Evolutionary conservation across 345 rosid genomes (phyloP), one percentile per base, ranked within the genome.

Genomic region (Lumnitzera racemosa): DNA sequence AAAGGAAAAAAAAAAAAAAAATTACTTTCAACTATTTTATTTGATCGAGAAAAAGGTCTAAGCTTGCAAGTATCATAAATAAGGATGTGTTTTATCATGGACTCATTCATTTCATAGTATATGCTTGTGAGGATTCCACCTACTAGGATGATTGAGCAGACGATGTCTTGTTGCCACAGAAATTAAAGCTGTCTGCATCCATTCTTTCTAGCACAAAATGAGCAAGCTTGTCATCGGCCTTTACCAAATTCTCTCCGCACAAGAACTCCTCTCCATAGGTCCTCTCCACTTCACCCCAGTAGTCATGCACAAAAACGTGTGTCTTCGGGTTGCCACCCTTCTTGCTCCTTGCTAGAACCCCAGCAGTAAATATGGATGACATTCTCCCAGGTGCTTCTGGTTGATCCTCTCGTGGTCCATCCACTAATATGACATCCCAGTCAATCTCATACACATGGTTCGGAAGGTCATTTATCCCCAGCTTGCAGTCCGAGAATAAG

Each of bases 391-490:
- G 91, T 0, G 77, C 82, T 0, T 90, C 87, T 0, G 75, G 77
- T 15, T 91, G 92, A 49, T 87, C 81, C 1, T 92, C 99, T n/a
- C 97, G 76, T 2, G 97, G 97, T 4, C 99, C 99, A 15, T 89
- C 99, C 13, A 94, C 80, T 48, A 94, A 59, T 9, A 94, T 94
- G 62, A 94, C 90, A 31, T 94, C 99, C 99, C 99, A 94, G 14
- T 86, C 96, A 2, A 94, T 86, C 66, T 90, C 96, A 9, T 94
- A 88, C 1, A 90, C 97, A n/a, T 90, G 96, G 64, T 94, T 94
- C 1, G 99, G 97, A 70, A 94, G 68, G 63, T 94, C 97, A 13
- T 94, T 94, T 29, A 90, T 67, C 15, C 96, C 96, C 0, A 94
- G 76, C 66, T 75, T 88, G 53, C 97, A 94, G 17, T 94, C 97